Base-by-base conservation (phyloP, 345 rosid genomes). In the Arabis hirsuta region DNA sequence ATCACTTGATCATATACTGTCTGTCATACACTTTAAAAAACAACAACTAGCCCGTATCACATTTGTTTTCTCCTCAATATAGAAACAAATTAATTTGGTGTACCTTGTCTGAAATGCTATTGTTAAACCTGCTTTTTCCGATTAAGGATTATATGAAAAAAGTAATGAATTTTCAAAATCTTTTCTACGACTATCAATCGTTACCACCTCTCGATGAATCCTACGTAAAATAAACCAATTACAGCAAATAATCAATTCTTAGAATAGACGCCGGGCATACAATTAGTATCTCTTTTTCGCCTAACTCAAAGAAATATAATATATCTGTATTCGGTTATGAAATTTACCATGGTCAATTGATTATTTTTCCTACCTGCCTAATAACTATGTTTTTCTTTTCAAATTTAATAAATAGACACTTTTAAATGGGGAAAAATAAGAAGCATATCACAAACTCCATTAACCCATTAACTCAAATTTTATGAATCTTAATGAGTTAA, bases 61-160 rank as follows among this genome's bases (percentile, higher is more conserved):
- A 45, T 55, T 55, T 44, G 29, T 22, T 55, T 31, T 45, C 8
- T 55, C 50, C 57, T 72, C 12, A 34, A 12, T 54, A 43, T 14
- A 63, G 76, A 36, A 69, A 60, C 3, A 16, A 27, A 27, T 27
- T 27, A 27, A 44, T n/a, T 50, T 39, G 12, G 12, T 64, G 5
- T 12, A 12, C 45, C 19, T 48, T 47, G 24, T 36, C 47, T 5
- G 10, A 36, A 32, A 8, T 38, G 9, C 47, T 38, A 5, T 65
- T 1, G 38, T 52, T 10, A 38, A 4, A 65, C 50, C 14, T 51
- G 20, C 5, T 13, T 0, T 16, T 46, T 32, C 43, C 29, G 36
- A 12, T n/a, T 8, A 20, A 27, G n/a, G 12, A 16, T 20, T 38
- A 6, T 38, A 6, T 38, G 46, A 36, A 58, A 38, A 13, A 38